These are phyloP conservation scores for Solanum paucissectum DNA, from an alignment of 257 asterid genomes.

Conservation along the genomic window DNA sequence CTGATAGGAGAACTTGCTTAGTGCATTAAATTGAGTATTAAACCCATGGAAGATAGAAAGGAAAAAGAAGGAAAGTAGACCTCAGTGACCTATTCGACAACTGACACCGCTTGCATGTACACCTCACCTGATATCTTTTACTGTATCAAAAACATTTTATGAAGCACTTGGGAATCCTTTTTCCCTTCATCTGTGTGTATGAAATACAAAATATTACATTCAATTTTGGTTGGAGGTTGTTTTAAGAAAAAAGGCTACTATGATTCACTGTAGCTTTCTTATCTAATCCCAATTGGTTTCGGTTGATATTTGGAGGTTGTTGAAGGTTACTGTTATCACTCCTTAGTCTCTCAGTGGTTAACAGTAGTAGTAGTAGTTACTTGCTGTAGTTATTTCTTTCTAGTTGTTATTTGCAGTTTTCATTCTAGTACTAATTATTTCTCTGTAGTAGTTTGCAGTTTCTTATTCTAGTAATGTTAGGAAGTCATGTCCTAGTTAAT, in stretches of 20 bases:
- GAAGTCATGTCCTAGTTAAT: neutral
- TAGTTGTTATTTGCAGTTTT: neutral
- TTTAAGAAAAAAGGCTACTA: neutral
- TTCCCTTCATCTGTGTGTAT: neutral
- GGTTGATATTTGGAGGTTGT: neutral
- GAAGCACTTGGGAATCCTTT: neutral
- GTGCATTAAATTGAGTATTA: neutral
- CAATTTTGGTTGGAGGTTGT: neutral
- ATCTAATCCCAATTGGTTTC: neutral
- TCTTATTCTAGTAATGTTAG: neutral
- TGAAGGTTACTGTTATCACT: neutral
- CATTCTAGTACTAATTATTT: neutral
- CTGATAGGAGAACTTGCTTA: neutral
- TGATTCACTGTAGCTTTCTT: neutral
- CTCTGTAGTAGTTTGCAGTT: neutral
- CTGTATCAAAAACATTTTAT: neutral
- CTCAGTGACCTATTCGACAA: neutral
- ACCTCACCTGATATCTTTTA: neutral
- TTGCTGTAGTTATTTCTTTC: neutral
- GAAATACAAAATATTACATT: neutral
- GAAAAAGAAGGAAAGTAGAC: neutral
- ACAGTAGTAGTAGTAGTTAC: neutral
- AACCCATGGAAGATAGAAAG: neutral
- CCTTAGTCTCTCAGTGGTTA: neutral
- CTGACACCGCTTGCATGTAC: neutral